Conservation (phyloP, 169 alveolate genomes). For the Cystoisospora suis region DNA sequence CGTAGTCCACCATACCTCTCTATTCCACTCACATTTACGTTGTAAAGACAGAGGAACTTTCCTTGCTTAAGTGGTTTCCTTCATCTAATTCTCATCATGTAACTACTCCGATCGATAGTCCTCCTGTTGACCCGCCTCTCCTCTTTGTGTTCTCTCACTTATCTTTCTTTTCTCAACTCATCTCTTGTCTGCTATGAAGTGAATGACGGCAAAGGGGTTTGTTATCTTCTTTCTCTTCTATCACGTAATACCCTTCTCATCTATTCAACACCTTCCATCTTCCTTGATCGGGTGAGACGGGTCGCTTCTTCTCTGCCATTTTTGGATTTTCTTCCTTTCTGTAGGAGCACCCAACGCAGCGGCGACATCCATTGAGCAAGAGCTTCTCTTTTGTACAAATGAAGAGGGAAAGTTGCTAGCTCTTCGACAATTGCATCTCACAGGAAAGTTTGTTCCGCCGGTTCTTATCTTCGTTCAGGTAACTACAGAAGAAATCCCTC, state of each 20-base stretch:
- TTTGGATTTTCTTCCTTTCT: not conserved
- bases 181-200: no score
- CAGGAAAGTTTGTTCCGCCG: constrained; percentile 62
- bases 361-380: constrained; percentile 61
- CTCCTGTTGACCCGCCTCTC: no score
- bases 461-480: constrained; percentile 61
- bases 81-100: no score
- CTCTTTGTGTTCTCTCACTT: not conserved
- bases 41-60: no score
- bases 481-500: not conserved
- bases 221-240: not conserved
- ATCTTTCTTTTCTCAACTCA: no score
- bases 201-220: not conserved
- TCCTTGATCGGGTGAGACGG: not conserved
- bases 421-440: constrained; percentile 50
- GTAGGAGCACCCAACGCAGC: constrained; percentile 67
- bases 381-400: constrained; percentile 52
- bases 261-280: not conserved
- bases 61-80: no score
- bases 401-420: constrained; percentile 70
- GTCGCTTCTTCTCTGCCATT: not conserved
- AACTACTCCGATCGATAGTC: no score
- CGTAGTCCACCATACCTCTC: no score
- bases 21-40: no score
- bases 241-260: not conserved